Percentiles rank a stretch among this genome's conserved stretches.
Evolutionary conservation across 2,329 filamentous ascomycete species (phyloP).

Genomic region (Fusarium nisikadoi): DNA sequence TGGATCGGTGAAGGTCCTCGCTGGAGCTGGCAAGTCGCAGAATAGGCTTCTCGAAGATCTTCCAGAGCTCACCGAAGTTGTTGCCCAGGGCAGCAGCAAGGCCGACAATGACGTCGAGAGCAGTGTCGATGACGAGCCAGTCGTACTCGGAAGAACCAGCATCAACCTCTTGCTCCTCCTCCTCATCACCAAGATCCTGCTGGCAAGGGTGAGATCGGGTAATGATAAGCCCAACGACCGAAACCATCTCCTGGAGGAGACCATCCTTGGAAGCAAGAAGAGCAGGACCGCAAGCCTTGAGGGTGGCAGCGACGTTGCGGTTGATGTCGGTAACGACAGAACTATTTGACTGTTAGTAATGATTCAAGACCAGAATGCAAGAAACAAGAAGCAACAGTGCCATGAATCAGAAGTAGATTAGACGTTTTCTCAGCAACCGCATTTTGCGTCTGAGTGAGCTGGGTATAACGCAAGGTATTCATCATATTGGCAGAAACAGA

Average conservation of each 20-base stretch:
- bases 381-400: conserved; percentile 41
- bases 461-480: conserved; percentile 92
- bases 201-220: conserved; percentile 94
- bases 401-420: conserved; percentile 54
- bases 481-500: conserved; percentile 70
- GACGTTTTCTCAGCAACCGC: conserved; percentile 88
- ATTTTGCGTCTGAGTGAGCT: conserved; percentile 98
- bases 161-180: conserved; percentile 78
- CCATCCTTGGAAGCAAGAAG: conserved; percentile 76
- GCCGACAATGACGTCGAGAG: conserved; percentile 88
- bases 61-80: conserved; percentile 89
- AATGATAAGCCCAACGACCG: conserved; percentile 80
- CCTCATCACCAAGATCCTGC: conserved; percentile 84
- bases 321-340: conserved; percentile 94
- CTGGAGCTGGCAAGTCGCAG: conserved; percentile 88
- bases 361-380: conserved; percentile 29
- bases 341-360: conserved; percentile 65
- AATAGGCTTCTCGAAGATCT: conserved; percentile 93
- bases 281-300: conserved; percentile 90
- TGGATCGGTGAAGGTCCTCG: conserved; percentile 87
- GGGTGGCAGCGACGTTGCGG: conserved; percentile 87
- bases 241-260: conserved; percentile 79
- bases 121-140: conserved; percentile 96
- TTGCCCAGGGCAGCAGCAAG: conserved; percentile 83
- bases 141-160: conserved; percentile 92